Evolutionary conservation across 495 filamentous ascomycete species (phyloP).

Genomic region (Tuber aestivum): DNA sequence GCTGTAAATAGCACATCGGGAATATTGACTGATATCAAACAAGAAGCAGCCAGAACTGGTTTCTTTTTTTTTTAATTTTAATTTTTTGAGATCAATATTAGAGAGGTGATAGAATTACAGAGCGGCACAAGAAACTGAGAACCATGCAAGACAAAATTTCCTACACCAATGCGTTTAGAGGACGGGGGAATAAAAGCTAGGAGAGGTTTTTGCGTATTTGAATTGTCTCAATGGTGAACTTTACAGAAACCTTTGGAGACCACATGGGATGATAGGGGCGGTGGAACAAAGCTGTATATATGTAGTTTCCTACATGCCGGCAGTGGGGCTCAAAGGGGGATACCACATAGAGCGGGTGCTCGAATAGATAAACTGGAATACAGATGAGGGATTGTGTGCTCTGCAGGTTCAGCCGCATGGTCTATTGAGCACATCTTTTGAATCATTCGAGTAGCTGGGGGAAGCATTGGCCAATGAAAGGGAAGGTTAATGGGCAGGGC

Average conservation of each 20-base stretch:
- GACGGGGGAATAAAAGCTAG: not conserved
- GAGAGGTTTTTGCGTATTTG: constrained; percentile 18
- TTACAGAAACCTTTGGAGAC: constrained; percentile 17
- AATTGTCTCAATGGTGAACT: constrained; percentile 1
- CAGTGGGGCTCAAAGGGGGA: constrained; percentile 29
- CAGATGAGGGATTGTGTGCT: constrained; percentile 10
- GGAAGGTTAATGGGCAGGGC: not conserved
- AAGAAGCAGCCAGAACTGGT: not conserved
- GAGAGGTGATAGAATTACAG: not conserved
- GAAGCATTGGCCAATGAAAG: constrained; percentile 20
- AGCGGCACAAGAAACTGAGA: not conserved
- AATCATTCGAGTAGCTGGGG: constrained; percentile 9
- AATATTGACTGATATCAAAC: not conserved
- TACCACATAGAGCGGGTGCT: constrained; percentile 29
- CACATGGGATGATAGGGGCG: constrained; percentile 18
- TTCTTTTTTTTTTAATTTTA: constrained; percentile 4
- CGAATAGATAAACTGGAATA: constrained; percentile 22
- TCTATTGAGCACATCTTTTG: not conserved
- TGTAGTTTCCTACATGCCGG: constrained; percentile 26
- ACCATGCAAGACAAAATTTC: not conserved
- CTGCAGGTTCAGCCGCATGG: constrained; percentile 26
- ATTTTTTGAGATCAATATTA: constrained; percentile 1
- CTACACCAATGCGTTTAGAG: constrained; percentile 15
- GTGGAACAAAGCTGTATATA: constrained; percentile 15
- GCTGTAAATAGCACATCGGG: constrained; percentile 25